Conservation (phyloP, 2,329 filamentous ascomycete genomes). For the Daldinia eschscholtzii region DNA sequence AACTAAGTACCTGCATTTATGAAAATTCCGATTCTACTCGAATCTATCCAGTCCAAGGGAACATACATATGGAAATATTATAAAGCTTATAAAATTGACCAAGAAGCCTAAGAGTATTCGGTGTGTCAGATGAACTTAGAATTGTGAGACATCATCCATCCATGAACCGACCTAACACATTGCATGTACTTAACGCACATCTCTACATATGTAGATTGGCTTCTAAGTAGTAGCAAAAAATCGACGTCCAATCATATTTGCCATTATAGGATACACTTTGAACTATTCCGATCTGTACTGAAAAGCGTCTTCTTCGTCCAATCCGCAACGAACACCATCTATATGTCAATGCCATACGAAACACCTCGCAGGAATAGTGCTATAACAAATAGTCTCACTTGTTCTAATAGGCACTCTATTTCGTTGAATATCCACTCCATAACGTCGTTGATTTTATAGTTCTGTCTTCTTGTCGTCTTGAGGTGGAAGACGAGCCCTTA, state of each 20-base stretch:
- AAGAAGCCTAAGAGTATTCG: not conserved
- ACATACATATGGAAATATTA: not conserved
- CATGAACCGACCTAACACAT: slow-evolving; percentile 4
- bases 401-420: not conserved
- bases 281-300: slow-evolving; percentile 10
- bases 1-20: not conserved
- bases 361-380: slow-evolving; percentile 3
- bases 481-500: slow-evolving; percentile 61
- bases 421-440: not conserved
- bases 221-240: slow-evolving; percentile 2
- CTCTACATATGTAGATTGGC: not conserved
- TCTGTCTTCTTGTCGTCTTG: slow-evolving; percentile 57
- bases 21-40: not conserved
- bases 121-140: slow-evolving; percentile 23
- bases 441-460: slow-evolving; percentile 44
- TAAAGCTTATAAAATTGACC: not conserved
- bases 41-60: not conserved
- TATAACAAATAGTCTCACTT: slow-evolving; percentile 1
- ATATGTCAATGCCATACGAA: not conserved
- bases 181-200: not conserved
- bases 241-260: slow-evolving; percentile 14
- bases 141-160: slow-evolving; percentile 19
- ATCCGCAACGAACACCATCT: not conserved
- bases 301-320: slow-evolving; percentile 2
- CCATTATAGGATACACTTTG: slow-evolving; percentile 3